These are phyloP conservation scores for Pycnococcus provasolii DNA, from an alignment of 139 green algal species.

Conservation along the genomic window DNA sequence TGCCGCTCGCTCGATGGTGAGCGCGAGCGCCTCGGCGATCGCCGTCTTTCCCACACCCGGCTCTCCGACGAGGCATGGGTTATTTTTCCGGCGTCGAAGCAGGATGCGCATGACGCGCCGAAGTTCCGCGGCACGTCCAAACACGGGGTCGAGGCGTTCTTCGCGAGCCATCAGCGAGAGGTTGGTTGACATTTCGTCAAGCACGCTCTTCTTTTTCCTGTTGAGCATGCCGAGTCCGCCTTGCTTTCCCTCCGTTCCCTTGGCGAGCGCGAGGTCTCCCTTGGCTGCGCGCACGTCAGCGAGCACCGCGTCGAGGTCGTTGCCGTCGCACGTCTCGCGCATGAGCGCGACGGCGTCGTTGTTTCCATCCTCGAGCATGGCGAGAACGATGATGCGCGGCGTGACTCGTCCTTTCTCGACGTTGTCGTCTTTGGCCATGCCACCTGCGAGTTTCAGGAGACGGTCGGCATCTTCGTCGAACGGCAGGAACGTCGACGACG, in stretches of 20 bases:
- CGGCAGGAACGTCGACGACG: neutral
- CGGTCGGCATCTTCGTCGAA: no score
- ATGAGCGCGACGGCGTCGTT: neutral
- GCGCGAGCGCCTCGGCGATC: slow-evolving; percentile 31
- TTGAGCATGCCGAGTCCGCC: neutral
- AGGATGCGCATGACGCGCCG: slow-evolving; percentile 24
- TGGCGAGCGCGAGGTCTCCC: neutral
- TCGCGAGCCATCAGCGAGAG: slow-evolving; percentile 11
- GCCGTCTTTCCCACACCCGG: slow-evolving; percentile 36
- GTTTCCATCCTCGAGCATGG: neutral
- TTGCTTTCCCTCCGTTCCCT: neutral
- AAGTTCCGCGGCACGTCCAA: slow-evolving; percentile 26
- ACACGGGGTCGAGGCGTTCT: slow-evolving; percentile 16
- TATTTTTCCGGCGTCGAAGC: slow-evolving; percentile 23
- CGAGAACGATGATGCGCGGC: neutral
- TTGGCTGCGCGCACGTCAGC: neutral
- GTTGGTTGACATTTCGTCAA: slow-evolving; percentile 12
- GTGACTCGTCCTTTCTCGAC: no score
- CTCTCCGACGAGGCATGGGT: slow-evolving; percentile 27
- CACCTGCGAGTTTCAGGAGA: no score
- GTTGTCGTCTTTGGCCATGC: no score
- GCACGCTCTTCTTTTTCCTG: slow-evolving; percentile 18
- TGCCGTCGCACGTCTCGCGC: neutral
- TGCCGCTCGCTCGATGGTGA: no score
- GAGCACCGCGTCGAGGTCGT: neutral